phyloP scores from a whole-genome alignment of 2,329 filamentous ascomycete genomes.

The Didymella glomerata region DNA sequence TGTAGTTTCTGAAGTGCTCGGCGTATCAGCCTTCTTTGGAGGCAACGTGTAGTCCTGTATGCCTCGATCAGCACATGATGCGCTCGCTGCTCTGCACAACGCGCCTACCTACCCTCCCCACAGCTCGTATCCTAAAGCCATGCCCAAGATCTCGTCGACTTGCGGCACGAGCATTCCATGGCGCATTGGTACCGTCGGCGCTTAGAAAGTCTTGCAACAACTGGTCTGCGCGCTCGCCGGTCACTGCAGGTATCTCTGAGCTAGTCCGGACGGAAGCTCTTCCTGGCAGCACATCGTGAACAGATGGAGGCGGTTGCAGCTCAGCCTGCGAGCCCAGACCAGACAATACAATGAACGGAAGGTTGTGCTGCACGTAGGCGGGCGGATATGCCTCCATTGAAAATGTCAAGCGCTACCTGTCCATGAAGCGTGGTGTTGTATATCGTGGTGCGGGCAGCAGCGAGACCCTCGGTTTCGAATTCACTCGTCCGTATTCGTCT shows the following conservation, averaged over 20 bases:
- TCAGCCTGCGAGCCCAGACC: conserved; percentile 64
- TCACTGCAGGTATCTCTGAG: conserved; percentile 74
- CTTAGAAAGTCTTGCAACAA: conserved; percentile 72
- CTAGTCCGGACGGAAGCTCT: conserved; percentile 68
- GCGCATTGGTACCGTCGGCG: conserved; percentile 68
- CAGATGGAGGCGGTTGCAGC: conserved; percentile 55
- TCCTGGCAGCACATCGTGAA: conserved; percentile 48
- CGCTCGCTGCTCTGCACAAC: conserved; percentile 26
- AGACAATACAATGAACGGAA: conserved; percentile 83
- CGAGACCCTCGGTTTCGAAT: conserved; percentile 3
- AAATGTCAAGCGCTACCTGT: conserved; percentile 36
- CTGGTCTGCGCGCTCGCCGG: conserved; percentile 69
- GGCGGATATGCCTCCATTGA: conserved; percentile 80
- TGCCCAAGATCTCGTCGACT: conserved; percentile 56
- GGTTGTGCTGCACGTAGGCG: conserved; percentile 85
- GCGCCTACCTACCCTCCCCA: conserved; percentile 78
- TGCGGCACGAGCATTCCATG: conserved; percentile 71
- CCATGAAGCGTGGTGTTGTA: conserved; percentile 34
- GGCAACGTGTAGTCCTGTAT: conserved; percentile 64
- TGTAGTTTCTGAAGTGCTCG: conserved; percentile 60
- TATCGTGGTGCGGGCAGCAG: conserved; percentile 21
- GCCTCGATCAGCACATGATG: conserved; percentile 32
- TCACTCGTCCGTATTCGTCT: background rate
- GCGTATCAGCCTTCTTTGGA: conserved; percentile 68
- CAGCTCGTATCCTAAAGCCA: conserved; percentile 73